Percentiles rank a stretch among this genome's conserved stretches.
Conservation (phyloP, 345 rosid species). For the Physaria fendleri region DNA sequence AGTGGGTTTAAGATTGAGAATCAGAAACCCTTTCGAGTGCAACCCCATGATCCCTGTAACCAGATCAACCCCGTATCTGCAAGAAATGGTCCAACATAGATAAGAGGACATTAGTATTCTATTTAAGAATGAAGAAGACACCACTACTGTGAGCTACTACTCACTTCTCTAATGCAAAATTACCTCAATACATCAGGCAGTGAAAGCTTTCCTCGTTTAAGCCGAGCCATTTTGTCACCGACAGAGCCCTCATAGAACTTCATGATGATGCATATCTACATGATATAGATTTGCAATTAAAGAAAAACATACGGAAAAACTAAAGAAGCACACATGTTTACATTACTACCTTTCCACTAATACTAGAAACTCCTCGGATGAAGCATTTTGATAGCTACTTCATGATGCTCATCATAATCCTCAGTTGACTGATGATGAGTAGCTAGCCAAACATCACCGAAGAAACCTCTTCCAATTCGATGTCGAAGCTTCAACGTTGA, state of each 20-base stretch:
- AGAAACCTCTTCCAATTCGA: conserved; percentile 88
- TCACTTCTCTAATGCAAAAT: too few relatives aligned
- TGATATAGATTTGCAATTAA: neutral
- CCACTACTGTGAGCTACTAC: neutral
- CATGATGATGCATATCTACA: conserved; percentile 70
- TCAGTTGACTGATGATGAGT: conserved; percentile 61
- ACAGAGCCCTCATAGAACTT: conserved; percentile 83
- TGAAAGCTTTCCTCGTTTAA: conserved; percentile 73
- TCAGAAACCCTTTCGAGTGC: conserved; percentile 61
- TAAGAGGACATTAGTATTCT: neutral
- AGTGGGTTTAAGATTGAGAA: conserved; percentile 76
- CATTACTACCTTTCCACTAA: conserved; percentile 62
- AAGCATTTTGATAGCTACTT: conserved; percentile 84
- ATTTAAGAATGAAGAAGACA: neutral
- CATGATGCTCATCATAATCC: conserved; percentile 63
- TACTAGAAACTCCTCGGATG: conserved; percentile 63
- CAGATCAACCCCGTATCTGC: conserved; percentile 69
- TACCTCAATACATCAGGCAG: conserved; percentile 67
- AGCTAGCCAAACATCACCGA: conserved; percentile 94
- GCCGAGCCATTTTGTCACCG: conserved; percentile 78
- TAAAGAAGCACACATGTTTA: neutral
- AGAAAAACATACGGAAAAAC: neutral
- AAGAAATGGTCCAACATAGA: conserved; percentile 15
- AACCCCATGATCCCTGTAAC: conserved; percentile 60
- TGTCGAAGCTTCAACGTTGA: conserved; percentile 64